Conservation (phyloP, 2,329 filamentous ascomycete species). For the Fusarium citri region DNA sequence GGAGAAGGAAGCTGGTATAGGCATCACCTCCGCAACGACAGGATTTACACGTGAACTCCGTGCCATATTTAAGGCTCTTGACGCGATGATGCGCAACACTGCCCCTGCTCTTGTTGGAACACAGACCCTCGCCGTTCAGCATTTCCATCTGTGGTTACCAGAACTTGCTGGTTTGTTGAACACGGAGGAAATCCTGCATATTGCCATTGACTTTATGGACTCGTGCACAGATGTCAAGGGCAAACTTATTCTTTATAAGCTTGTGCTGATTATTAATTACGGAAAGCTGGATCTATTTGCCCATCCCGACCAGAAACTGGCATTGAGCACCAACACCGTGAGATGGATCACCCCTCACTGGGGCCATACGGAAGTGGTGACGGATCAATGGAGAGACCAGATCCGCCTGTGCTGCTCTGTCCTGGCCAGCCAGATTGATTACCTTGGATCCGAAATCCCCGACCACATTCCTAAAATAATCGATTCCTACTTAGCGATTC, state of each 20-base stretch:
- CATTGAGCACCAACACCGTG: slow-evolving; percentile 83
- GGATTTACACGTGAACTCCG: slow-evolving; percentile 85
- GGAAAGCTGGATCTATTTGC: slow-evolving; percentile 84
- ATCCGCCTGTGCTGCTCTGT: slow-evolving; percentile 94
- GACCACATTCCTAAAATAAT: slow-evolving; percentile 92
- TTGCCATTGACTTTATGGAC: slow-evolving; percentile 94
- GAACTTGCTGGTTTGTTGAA: slow-evolving; percentile 82
- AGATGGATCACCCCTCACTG: slow-evolving; percentile 95
- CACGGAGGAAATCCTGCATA: slow-evolving; percentile 87
- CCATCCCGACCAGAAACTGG: slow-evolving; percentile 78
- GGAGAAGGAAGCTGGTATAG: slow-evolving; percentile 87
- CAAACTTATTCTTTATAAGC: slow-evolving; percentile 90
- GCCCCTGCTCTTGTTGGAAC: slow-evolving; percentile 90
- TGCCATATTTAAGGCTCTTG: slow-evolving; percentile 88
- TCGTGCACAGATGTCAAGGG: slow-evolving; percentile 89
- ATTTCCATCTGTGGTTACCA: slow-evolving; percentile 97
- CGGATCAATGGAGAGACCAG: slow-evolving; percentile 90
- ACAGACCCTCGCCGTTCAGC: slow-evolving; percentile 93
- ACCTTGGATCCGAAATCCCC: slow-evolving; percentile 83
- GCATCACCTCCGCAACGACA: slow-evolving; percentile 79
- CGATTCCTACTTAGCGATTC: slow-evolving; percentile 85
- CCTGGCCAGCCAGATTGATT: slow-evolving; percentile 83
- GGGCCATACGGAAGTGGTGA: slow-evolving; percentile 79
- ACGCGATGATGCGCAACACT: slow-evolving; percentile 87
- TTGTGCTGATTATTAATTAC: slow-evolving; percentile 93